A percentile compares a stretch with the other conserved stretches of the same genome.
phyloP scores from a whole-genome alignment of 208 protist genomes.

The Leishmania amazonensis region DNA sequence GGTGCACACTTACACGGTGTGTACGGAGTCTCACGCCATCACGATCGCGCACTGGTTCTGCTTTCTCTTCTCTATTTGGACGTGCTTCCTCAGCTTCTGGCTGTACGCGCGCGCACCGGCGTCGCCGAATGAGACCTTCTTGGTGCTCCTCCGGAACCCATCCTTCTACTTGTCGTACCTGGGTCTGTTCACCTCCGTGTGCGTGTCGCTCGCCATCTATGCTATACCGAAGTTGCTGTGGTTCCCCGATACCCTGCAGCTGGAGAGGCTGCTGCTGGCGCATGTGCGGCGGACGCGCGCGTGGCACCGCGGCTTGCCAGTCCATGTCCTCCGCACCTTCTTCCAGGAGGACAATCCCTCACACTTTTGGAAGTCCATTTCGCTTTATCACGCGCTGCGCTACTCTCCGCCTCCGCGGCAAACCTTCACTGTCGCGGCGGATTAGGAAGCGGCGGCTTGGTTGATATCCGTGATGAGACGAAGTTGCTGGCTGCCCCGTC shows the following conservation, averaged over 20 bases:
- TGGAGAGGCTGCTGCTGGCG: constrained; percentile 42
- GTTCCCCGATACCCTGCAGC: constrained; percentile 71
- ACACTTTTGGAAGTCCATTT: constrained; percentile 54
- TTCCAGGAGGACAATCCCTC: constrained; percentile 62
- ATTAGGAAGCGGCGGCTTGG: constrained; percentile 11
- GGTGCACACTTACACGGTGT: constrained; percentile 80
- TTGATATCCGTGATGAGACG: background rate
- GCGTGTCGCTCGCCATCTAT: constrained; percentile 53
- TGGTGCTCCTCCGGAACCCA: constrained; percentile 40
- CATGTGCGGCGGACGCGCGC: constrained; percentile 19
- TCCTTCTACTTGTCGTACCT: constrained; percentile 71
- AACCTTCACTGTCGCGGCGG: constrained; percentile 14
- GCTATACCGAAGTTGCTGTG: constrained; percentile 57
- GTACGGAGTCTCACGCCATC: constrained; percentile 84
- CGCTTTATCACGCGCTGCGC: constrained; percentile 35
- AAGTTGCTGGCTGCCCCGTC: too few species aligned
- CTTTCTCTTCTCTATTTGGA: constrained; percentile 60
- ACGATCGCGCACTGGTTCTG: constrained; percentile 69
- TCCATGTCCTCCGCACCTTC: constrained; percentile 33
- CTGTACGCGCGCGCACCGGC: constrained; percentile 31
- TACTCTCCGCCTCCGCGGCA: constrained; percentile 26
- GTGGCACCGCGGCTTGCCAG: constrained; percentile 13
- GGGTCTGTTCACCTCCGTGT: constrained; percentile 36
- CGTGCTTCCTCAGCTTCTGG: constrained; percentile 66
- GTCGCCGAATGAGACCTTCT: constrained; percentile 57